These are phyloP conservation scores for Fagus sylvatica DNA, from an alignment of 306 rosid genomes.

Conservation along the genomic window DNA sequence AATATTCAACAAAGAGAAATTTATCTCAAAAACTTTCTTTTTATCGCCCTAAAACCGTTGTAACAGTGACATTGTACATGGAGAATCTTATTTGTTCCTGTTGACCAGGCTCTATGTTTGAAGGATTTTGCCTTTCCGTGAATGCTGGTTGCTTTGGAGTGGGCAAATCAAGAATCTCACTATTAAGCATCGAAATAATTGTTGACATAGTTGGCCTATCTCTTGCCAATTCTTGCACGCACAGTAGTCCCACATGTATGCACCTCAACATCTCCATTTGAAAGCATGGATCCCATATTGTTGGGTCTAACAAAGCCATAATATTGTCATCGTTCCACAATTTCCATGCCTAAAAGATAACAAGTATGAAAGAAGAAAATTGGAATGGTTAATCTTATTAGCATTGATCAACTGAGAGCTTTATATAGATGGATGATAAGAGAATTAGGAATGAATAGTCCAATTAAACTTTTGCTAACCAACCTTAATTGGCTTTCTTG, in stretches of 20 bases:
- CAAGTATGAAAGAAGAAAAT: no score
- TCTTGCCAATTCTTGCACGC: slow-evolving; percentile 33
- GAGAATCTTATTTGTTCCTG: neutral
- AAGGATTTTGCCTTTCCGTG: neutral
- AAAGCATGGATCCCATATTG: neutral
- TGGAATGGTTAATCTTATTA: neutral
- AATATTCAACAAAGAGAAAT: no score
- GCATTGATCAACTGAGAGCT: no score
- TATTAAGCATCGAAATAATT: slow-evolving; percentile 23
- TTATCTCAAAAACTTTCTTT: no score
- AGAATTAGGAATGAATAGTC: no score
- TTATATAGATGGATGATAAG: no score
- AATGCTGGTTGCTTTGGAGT: slow-evolving; percentile 20
- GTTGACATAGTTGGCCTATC: slow-evolving; percentile 27
- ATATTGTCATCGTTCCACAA: slow-evolving; percentile 23
- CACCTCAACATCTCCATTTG: slow-evolving; percentile 13
- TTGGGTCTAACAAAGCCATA: slow-evolving; percentile 11
- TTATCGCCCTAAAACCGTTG: no score
- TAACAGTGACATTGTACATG: no score
- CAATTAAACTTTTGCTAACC: no score
- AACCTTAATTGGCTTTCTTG: no score
- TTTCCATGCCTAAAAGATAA: slow-evolving; percentile 27
- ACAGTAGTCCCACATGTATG: slow-evolving; percentile 27
- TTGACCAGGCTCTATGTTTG: neutral
- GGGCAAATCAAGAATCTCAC: slow-evolving; percentile 26